These are phyloP conservation scores for Cyclospora cayetanensis DNA, from an alignment of 169 alveolate genomes.

Conservation along the genomic window DNA sequence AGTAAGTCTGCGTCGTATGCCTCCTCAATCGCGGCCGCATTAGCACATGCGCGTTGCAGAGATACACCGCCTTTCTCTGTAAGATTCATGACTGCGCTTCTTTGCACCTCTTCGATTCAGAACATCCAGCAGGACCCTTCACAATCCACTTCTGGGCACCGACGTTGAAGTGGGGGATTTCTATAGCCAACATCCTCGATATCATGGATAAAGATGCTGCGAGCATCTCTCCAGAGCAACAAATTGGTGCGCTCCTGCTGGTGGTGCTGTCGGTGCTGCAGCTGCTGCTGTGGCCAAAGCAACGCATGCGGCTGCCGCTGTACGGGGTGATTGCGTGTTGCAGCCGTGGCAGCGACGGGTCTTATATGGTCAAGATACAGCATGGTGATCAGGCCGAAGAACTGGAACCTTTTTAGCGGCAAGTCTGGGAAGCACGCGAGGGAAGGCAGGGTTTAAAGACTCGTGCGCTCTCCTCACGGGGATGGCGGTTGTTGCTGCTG, in stretches of 20 bases:
- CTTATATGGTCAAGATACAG: slow-evolving; percentile 85
- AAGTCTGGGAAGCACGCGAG: too few species aligned
- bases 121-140: slow-evolving; percentile 95
- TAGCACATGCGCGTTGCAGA: too few species aligned
- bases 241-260: slow-evolving; percentile 80
- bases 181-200: slow-evolving; percentile 91
- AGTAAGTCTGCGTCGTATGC: too few species aligned
- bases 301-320: neutral
- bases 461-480: neutral
- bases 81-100: too few species aligned
- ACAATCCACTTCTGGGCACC: slow-evolving; percentile 96
- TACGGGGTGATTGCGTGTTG: neutral
- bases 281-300: neutral
- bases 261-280: too few species aligned
- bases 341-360: slow-evolving; percentile 85
- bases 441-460: neutral
- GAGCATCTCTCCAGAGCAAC: slow-evolving; percentile 89
- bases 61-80: too few species aligned
- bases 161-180: slow-evolving; percentile 92
- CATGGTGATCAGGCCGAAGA: slow-evolving; percentile 81
- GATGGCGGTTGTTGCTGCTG: neutral
- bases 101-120: too few species aligned
- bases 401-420: slow-evolving; percentile 82
- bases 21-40: too few species aligned
- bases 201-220: slow-evolving; percentile 86